A percentile compares a stretch with the other conserved stretches of the same genome.
Conservation (phyloP, 345 rosid genomes). For the Syzygium aqueum region DNA sequence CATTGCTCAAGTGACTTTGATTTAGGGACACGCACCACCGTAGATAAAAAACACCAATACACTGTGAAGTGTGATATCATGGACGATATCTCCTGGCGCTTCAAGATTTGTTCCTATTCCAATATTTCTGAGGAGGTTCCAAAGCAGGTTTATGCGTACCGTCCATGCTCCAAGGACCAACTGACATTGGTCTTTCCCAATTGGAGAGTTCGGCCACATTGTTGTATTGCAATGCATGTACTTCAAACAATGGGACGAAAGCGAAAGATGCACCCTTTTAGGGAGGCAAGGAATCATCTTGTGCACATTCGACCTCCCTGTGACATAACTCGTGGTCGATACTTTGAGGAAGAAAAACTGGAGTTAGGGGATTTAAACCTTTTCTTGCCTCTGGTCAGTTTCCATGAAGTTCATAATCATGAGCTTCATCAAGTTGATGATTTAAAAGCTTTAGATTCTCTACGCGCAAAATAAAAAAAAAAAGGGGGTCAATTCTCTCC, state of each 20-base stretch:
- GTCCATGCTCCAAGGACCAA: background rate
- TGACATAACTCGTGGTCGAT: constrained; percentile 3
- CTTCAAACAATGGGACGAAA: background rate
- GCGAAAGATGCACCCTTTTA: constrained; percentile 7
- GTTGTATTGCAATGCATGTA: no score
- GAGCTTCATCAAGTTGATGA: no score
- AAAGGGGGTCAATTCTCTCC: no score
- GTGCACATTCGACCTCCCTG: no score
- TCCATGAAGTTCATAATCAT: no score
- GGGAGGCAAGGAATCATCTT: no score
- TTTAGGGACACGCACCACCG: background rate
- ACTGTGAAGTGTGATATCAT: background rate
- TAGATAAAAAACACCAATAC: constrained; percentile 2
- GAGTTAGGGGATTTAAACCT: constrained; percentile 23
- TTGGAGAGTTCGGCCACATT: no score
- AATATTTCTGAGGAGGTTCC: background rate
- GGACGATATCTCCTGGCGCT: background rate
- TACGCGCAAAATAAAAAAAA: no score
- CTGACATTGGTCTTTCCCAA: no score
- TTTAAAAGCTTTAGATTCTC: no score
- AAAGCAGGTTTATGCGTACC: constrained; percentile 2
- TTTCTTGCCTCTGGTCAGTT: no score
- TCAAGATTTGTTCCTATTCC: background rate
- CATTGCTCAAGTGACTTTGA: background rate
- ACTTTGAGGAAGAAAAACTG: constrained; percentile 30